Percentiles rank a stretch among this genome's conserved stretches.
Evolutionary conservation across 148 eudicot species (phyloP).

Genomic region (Cornus suecica): DNA sequence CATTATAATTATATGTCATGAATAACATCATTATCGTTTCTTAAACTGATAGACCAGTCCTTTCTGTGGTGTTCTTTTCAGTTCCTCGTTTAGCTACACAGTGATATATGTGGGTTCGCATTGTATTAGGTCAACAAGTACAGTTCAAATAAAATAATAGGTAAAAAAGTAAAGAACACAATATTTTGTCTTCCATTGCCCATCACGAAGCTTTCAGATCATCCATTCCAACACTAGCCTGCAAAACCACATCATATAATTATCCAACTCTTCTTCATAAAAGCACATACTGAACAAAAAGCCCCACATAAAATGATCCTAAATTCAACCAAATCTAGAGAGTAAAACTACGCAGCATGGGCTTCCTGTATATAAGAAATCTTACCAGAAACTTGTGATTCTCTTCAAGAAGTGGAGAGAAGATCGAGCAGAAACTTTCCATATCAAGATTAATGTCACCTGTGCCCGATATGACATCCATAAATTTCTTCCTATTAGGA

Average conservation of each 20-base stretch:
- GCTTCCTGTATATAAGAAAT: background rate
- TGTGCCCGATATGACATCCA: conserved; percentile 49
- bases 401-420: conserved; percentile 71
- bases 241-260: conserved; percentile 18
- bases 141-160: background rate
- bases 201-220: conserved; percentile 62
- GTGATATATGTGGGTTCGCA: background rate
- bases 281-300: background rate
- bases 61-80: too few relatives aligned
- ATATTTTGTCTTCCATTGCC: background rate
- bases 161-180: background rate
- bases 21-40: too few relatives aligned
- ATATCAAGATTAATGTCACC: conserved; percentile 57
- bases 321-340: background rate
- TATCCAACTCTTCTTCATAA: background rate
- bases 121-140: background rate
- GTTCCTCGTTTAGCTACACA: too few relatives aligned
- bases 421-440: conserved; percentile 55
- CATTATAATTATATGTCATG: too few relatives aligned
- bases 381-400: conserved; percentile 84
- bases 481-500: conserved; percentile 80
- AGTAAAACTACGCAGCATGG: background rate
- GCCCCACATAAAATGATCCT: background rate
- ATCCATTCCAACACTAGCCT: conserved; percentile 75
- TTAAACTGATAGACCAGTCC: too few relatives aligned